Evolutionary conservation across 1,284 basidiomycete species (phyloP), one percentile per base, ranked within the genome.

Genomic region (Ustilago nuda): DNA sequence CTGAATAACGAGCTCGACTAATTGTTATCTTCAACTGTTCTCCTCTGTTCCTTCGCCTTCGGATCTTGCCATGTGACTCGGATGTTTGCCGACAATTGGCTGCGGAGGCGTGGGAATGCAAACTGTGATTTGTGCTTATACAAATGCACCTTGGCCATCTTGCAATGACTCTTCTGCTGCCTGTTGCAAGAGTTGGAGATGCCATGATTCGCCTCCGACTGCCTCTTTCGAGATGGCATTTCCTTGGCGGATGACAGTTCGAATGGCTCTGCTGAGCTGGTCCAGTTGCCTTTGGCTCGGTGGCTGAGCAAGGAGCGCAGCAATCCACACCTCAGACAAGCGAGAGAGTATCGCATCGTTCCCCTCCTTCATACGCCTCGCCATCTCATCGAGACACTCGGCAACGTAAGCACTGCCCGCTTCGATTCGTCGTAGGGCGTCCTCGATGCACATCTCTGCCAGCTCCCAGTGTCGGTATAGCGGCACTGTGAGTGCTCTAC

Each of bases 401-500:
- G 39, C 9, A n/a, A 76, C 54, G 51, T 66, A 46, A 2, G 51
- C 43, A 6, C 17, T 23, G 15, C 74, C 70, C 2, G 66, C 62
- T 30, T 48, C 17, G 17, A 73, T 48, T 19, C 60, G 60, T 30
- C n/a, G 13, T 15, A 66, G 7, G 5, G 57, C 48, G 19, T 72
- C 66, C 12, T 35, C 17, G 32, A 77, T 69, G 23, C 70, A 72
- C n/a, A 48, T 51, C 12, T 61, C 9, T 0, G 60, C 46, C 35
- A 77, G 45, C 36, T 60, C 45, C 75, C 75, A 77, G 51, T 77
- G 70, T 56, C 75, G 70, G 41, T 77, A 77, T 12, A 77, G 55
- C 5, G 75, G 70, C 0, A 64, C 48, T 7, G 66, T 69, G 27
- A 77, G 46, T 7, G 71, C 56, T 17, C 75, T 17, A 5, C 71